These are phyloP conservation scores for Sporothrix phasma DNA, from an alignment of 2,329 filamentous ascomycete genomes.

Conservation along the genomic window DNA sequence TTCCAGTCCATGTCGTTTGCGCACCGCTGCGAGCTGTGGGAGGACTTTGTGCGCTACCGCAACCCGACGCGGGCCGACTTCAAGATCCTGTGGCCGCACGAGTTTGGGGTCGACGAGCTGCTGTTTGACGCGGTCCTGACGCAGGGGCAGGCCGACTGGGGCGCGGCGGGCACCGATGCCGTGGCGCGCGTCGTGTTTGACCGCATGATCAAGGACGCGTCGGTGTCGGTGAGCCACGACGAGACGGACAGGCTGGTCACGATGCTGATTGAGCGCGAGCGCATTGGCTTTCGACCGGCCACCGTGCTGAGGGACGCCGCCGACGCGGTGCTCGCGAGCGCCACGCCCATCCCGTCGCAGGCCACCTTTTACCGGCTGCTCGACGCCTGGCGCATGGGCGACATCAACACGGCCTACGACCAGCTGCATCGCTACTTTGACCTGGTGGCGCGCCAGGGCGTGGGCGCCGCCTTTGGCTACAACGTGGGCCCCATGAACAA, in stretches of 20 bases:
- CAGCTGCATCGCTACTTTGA: conserved; percentile 92
- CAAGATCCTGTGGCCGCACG: conserved; percentile 44
- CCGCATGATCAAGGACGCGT: conserved; percentile 11
- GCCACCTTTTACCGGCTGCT: conserved; percentile 46
- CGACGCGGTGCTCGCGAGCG: conserved; percentile 10
- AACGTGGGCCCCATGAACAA: conserved; percentile 92
- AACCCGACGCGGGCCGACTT: conserved; percentile 60
- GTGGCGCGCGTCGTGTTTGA: conserved; percentile 14
- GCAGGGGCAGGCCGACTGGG: conserved; percentile 40
- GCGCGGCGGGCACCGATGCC: conserved; percentile 19
- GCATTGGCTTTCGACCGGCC: conserved; percentile 15
- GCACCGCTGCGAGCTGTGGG: conserved; percentile 71
- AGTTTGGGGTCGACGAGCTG: conserved; percentile 32
- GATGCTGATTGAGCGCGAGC: conserved; percentile 15
- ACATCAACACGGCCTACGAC: conserved; percentile 84
- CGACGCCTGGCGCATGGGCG: conserved; percentile 83
- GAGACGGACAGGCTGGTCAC: conserved; percentile 17
- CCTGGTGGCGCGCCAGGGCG: conserved; percentile 73
- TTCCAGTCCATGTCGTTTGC: conserved; percentile 72
- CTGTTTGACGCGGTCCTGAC: conserved; percentile 49
- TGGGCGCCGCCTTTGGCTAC: conserved; percentile 68
- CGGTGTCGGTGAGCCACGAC: conserved; percentile 15
- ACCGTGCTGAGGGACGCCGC: not conserved
- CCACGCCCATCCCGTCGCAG: conserved; percentile 30
- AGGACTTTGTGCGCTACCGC: conserved; percentile 69